Evolutionary conservation across 352 stramenopile genomes (phyloP), one percentile per base, ranked within the genome.

Genomic region (Globisporangium takayamanum): DNA sequence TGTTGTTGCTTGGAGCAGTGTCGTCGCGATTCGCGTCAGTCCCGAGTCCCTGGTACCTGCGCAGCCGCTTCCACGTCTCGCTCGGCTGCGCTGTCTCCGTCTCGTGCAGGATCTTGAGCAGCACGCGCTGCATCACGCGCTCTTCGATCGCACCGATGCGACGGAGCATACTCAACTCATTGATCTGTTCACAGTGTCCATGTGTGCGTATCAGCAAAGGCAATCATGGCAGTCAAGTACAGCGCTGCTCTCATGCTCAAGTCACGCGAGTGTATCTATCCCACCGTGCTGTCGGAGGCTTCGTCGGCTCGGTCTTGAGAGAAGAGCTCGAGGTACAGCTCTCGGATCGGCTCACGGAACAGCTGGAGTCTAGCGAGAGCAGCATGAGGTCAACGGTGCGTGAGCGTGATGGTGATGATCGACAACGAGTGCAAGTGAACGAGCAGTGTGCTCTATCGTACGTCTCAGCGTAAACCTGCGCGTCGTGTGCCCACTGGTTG

Each of bases 41-140:
- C 18, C 50, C 45, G 25, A 50, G 66, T 10, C 78, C 78, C 50
- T 83, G 75, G 42, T 86, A 83, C 44, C 70, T 66, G 37, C 70
- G 72, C 25, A 88, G 56, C 12, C 78, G 72, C 48, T 49, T 53
- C 44, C 84, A 63, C 0, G 78, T 86, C 22, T 88, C 78, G 49
- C 75, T 86, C 7, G 33, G 57, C 12, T 57, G 10, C 1, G 53
- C 50, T 1, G 63, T 22, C 12, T 83, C 70, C 2, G 60, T 74
- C 59, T 88, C 78, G 15, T 68, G 59, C 16, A 82, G 67, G 16
- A 86, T 81, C 59, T 86, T 87, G 14, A 64, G 56, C 45, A 88
- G 69, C 28, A 89, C 68, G 22, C 78, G 77, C 64, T 85, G 79
- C 77, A 86, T 89, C 20, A 73, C 62, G 5, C 79, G 76, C 58